Base-by-base conservation (phyloP, 495 filamentous ascomycete species). In the Filosporella fistucella region DNA sequence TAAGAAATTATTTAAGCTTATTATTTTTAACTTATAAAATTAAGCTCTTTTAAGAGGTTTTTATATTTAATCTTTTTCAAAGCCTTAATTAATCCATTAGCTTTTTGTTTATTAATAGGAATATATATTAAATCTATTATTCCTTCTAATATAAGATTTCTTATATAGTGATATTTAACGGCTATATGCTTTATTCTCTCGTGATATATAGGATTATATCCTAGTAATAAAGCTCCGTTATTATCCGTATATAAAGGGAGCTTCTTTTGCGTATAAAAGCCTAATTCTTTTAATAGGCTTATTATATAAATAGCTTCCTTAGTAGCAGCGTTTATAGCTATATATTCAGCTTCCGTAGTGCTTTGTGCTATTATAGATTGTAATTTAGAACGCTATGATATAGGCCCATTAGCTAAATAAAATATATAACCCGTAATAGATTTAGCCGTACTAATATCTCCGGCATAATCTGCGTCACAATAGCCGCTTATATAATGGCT, bases 111-210 rank as follows among this genome's bases (percentile, higher is more conserved):
- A 28, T 38, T 26, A 29, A 33, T 44, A 38, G 18, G 13, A 9
- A 54, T 49, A 54, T 49, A 54, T 24, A 39, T 26, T 30, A 54
- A 45, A 22, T 48, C 39, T 39, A 54, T 45, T 18, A 41, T 21
- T 17, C 51, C 51, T 34, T 54, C 23, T 25, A 20, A n/a, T 28
- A 54, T 49, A 11, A 46, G 18, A 12, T 54, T 16, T 20, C 45
- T 45, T 37, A 54, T 54, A 45, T 48, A 54, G 26, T 54, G 26
- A 33, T 54, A 54, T 40, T 46, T 40, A 22, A 52, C 42, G 2
- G 20, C 33, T 46, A 52, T 47, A 47, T 52, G 25, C 21, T 52
- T 52, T 37, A 35, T 47, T 4, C 49, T 21, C 28, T 47, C 24
- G 23, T 52, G 33, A 34, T 47, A 52, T 13, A 42, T 22, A 29